Evolutionary conservation across 2,329 filamentous ascomycete species (phyloP).

Genomic region (Clarireedia paspali): DNA sequence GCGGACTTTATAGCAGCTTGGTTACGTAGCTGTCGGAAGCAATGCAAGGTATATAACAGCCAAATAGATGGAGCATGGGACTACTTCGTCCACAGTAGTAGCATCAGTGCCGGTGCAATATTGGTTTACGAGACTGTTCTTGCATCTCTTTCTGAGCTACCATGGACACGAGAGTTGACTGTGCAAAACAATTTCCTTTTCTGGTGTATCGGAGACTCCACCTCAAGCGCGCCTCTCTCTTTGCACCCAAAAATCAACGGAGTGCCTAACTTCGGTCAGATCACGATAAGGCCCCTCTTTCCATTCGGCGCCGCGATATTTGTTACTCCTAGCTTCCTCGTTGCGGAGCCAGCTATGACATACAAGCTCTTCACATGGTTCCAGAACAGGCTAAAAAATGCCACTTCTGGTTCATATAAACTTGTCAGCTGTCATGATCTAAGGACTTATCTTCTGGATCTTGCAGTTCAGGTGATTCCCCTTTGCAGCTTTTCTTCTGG

Average conservation of each 20-base stretch:
- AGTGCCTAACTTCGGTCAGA: slow-evolving; percentile 26
- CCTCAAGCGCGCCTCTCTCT: slow-evolving; percentile 21
- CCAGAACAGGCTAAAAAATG: slow-evolving; percentile 15
- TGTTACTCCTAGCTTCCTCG: slow-evolving; percentile 42
- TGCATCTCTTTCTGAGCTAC: slow-evolving; percentile 15
- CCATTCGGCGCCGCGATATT: slow-evolving; percentile 39
- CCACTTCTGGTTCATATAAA: slow-evolving; percentile 13
- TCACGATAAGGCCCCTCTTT: slow-evolving; percentile 36
- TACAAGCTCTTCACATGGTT: slow-evolving; percentile 37
- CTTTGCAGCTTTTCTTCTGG: not conserved
- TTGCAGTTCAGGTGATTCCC: slow-evolving; percentile 16
- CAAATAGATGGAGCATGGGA: slow-evolving; percentile 39
- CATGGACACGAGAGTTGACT: slow-evolving; percentile 10
- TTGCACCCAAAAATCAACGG: not conserved
- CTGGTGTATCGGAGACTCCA: slow-evolving; percentile 24
- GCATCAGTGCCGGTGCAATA: slow-evolving; percentile 15
- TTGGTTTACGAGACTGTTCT: slow-evolving; percentile 25
- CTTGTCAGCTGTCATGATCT: slow-evolving; percentile 21
- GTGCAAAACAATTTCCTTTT: slow-evolving; percentile 12
- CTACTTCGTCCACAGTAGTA: slow-evolving; percentile 32
- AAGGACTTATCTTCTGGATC: slow-evolving; percentile 22
- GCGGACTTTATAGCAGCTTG: slow-evolving; percentile 37
- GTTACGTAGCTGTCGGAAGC: slow-evolving; percentile 34
- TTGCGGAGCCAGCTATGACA: slow-evolving; percentile 37
- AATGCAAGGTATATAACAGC: slow-evolving; percentile 37